These are phyloP conservation scores for Cryphonectria carpinicola DNA, from an alignment of 2,329 filamentous ascomycete genomes.

Conservation along the genomic window DNA sequence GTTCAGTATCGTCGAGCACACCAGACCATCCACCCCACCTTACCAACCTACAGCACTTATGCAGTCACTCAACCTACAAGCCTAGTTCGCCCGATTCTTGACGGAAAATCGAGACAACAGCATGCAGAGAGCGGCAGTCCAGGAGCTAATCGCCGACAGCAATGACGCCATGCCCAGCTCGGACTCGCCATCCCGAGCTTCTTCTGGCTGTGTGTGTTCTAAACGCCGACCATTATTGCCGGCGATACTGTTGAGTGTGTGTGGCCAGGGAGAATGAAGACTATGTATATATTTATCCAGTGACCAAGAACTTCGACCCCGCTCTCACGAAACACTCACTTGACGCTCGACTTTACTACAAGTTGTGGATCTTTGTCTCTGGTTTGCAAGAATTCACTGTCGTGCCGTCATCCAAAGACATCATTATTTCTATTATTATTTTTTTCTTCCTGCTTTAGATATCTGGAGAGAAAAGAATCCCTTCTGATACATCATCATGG, in stretches of 20 bases:
- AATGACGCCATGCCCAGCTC: not conserved
- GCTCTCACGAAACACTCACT: not conserved
- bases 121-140: not conserved
- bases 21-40: no score
- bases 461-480: not conserved
- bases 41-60: not conserved
- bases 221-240: not conserved
- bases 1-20: not conserved
- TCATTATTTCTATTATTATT: not conserved
- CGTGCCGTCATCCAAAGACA: not conserved
- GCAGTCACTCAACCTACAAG: no score
- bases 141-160: not conserved
- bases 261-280: not conserved
- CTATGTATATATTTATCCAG: no score
- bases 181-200: not conserved
- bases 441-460: no score
- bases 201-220: no score
- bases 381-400: not conserved
- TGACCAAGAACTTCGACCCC: not conserved
- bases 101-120: not conserved
- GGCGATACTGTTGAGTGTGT: not conserved
- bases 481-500: not conserved
- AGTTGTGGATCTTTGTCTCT: not conserved
- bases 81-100: not conserved
- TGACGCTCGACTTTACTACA: not conserved